phyloP scores from a whole-genome alignment of 768 basidiomycete genomes.

The Termitomyces sp. region DNA sequence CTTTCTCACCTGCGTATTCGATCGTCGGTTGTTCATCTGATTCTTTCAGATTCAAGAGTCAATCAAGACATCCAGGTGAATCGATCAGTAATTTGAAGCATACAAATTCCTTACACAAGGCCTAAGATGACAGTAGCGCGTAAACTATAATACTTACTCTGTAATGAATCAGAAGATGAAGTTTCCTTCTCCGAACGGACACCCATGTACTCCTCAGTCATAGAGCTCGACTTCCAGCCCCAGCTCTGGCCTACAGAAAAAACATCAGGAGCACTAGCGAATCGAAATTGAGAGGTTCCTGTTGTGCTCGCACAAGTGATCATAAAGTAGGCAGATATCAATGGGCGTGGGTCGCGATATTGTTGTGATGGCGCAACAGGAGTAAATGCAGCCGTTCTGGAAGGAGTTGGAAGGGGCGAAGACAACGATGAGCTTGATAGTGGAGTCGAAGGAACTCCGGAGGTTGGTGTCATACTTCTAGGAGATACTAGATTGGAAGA shows the following conservation, averaged over 20 bases:
- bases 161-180: slow-evolving; percentile 11
- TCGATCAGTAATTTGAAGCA: not conserved
- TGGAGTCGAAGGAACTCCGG: slow-evolving; percentile 13
- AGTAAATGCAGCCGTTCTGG: slow-evolving; percentile 36
- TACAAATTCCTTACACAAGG: slow-evolving; percentile 43
- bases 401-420: slow-evolving; percentile 12
- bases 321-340: slow-evolving; percentile 76
- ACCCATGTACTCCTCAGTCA: slow-evolving; percentile 46
- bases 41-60: no score
- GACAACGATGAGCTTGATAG: slow-evolving; percentile 17
- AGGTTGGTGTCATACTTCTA: slow-evolving; percentile 38
- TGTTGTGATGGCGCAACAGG: slow-evolving; percentile 54
- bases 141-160: slow-evolving; percentile 52
- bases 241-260: slow-evolving; percentile 86
- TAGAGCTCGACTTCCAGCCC: slow-evolving; percentile 79
- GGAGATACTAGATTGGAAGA: slow-evolving; percentile 39
- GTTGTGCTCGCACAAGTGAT: slow-evolving; percentile 78
- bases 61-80: not conserved
- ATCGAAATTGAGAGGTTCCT: slow-evolving; percentile 77
- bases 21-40: not conserved
- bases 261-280: slow-evolving; percentile 80
- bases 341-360: slow-evolving; percentile 69
- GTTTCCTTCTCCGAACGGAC: slow-evolving; percentile 28
- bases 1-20: not conserved
- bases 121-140: slow-evolving; percentile 79